Evolutionary conservation across 805 yeast species (phyloP), one percentile per base, ranked within the genome.

Genomic region (Metschnikowia gruessii): DNA sequence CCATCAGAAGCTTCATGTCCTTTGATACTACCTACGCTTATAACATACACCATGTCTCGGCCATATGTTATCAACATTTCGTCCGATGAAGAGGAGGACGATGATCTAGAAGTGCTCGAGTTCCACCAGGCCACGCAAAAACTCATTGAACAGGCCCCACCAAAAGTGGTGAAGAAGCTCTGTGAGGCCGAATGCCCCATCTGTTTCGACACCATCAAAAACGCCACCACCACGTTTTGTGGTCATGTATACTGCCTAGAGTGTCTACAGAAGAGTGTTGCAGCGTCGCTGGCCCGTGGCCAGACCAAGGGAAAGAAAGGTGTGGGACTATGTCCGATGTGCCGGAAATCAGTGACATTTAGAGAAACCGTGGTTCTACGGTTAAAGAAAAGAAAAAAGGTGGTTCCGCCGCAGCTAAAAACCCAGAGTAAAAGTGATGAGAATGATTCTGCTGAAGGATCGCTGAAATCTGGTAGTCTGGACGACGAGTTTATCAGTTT

Each of bases 191-290:
- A 70, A 50, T 72, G 77, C 49, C 77, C 77, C 19, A 67, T 72
- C 28, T 72, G 77, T 54, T 70, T 72, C 48, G 77, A 72, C 50
- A 59, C 64, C n/a, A 56, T 72, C 42, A 58, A 61, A 4, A 60
- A 54, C 42, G 76, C 76, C 40, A 69, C 76, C 38, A 61, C 66
- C 35, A 71, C 76, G 0, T 57, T 67, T 1, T 72, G 77, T 52
- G 77, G 77, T 15, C 77, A 72, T 48, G 58, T 72, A 3, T 72
- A 68, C 53, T 72, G 77, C 45, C 53, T 72, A 9, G 74, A 69
- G 31, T 72, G 77, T 50, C 61, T 72, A 15, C 75, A 66, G 54
- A 68, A 65, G 46, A 65, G 74, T 50, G 56, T 72, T 2, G 55
- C 74, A 4, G 60, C 70, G 31, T 69, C 74, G 1, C 58, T 62